Evolutionary conservation across 192 early-diverging fungal species (phyloP), one percentile per base, ranked within the genome.

Genomic region (Coemansia sp.): DNA sequence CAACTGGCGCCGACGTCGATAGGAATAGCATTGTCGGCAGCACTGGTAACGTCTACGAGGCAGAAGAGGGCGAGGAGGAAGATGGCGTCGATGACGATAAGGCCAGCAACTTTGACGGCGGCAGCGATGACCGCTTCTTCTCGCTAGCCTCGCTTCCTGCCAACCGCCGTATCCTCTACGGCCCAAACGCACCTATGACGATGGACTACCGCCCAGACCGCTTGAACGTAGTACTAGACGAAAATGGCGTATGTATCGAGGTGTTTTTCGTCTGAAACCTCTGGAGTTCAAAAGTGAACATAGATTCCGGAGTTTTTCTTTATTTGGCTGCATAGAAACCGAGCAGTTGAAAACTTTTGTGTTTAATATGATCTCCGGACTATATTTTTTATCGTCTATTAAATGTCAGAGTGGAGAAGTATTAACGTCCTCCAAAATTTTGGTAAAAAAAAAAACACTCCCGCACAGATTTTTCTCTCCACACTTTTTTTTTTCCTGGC

Each of bases 211-310:
- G 61, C 12, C 41, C 67, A 0, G 68, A 66, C 49, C 60, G 78
- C 11, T 46, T 80, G 9, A 80, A 80, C 29, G 65, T 80, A 24
- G 44, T 36, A 0, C 46, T 80, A 12, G 78, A 75, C 69, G 16
- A 69, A 6, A 18, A 60, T 16, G 70, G 70, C 29, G 39, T 65
- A 18, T 77, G 67, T 50, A 52, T 20, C 6, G 41, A 62, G 4
- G 64, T 72, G 1, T 66, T 47, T 22, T 69, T 65, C 36, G 64
- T 65, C 8, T 79, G 63, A 44, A 16, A 24, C 13, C 1, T 27
- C 6, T 53, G 10, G 27, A 53, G 44, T 18, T 3, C 44, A 47
- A 47, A 22, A 27, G 20, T 10, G n/a, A 20, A 49, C 47, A 60
- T 5, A 34, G 27, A 57, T 60, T 60, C 16, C 31, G 3, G 7